Conservation (phyloP, 2,329 filamentous ascomycete genomes). For the Bipolaris gigantea region DNA sequence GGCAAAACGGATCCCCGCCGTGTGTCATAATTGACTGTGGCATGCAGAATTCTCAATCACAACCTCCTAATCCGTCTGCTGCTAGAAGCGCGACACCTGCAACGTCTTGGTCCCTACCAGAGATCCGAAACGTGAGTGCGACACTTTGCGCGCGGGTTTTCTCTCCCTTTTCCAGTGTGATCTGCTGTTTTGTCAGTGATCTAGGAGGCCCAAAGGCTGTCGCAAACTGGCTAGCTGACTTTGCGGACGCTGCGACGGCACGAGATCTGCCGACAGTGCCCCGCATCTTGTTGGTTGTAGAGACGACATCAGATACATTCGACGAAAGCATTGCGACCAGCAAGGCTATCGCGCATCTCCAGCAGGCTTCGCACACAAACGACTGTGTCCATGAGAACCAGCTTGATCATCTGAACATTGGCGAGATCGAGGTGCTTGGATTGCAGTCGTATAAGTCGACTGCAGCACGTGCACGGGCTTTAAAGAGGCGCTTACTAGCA, state of each 20-base stretch:
- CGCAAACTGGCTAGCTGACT: constrained; percentile 1
- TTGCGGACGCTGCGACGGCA: neutral
- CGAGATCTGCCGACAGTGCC: constrained; percentile 4
- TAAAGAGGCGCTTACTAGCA: constrained; percentile 4
- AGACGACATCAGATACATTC: constrained; percentile 23
- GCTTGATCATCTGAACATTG: too few relatives aligned
- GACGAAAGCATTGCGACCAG: constrained; percentile 12
- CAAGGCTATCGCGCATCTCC: too few relatives aligned
- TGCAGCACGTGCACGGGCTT: neutral
- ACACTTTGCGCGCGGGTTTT: neutral
- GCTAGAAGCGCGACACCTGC: neutral
- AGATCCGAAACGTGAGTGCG: neutral
- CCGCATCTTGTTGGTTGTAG: constrained; percentile 26
- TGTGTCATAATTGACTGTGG: constrained; percentile 2
- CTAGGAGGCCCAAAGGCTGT: neutral
- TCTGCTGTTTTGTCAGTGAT: constrained; percentile 5
- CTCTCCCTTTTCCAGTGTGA: constrained; percentile 2
- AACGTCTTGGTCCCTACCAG: neutral
- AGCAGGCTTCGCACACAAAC: too few relatives aligned
- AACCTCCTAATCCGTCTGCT: neutral
- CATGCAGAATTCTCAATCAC: neutral
- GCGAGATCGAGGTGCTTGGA: constrained; percentile 4
- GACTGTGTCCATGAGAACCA: too few relatives aligned
- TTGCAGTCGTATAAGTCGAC: constrained; percentile 2
- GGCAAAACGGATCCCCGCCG: neutral